Conservation (phyloP, 2,329 filamentous ascomycete genomes). For the Penicillium oxalicum region DNA sequence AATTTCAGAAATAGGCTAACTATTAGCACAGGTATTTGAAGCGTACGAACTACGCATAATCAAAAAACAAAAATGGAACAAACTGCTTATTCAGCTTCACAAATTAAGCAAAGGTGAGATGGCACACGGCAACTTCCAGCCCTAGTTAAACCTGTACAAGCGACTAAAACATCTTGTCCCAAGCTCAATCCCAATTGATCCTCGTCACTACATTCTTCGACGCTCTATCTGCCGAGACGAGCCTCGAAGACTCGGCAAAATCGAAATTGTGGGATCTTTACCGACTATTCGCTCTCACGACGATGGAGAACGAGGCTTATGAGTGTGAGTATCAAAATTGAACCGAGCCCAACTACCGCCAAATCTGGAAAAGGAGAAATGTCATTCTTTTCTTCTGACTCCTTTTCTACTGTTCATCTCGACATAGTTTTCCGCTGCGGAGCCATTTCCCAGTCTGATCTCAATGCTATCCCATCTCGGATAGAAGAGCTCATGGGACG, state of each 20-base stretch:
- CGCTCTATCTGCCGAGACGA: constrained; percentile 25
- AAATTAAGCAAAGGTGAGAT: constrained; percentile 23
- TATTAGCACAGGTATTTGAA: constrained; percentile 15
- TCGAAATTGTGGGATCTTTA: constrained; percentile 40
- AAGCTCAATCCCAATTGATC: constrained; percentile 46
- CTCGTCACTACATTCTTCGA: constrained; percentile 45
- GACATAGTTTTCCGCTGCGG: constrained; percentile 38
- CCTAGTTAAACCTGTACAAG: too few species aligned
- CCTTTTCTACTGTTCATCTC: too few species aligned
- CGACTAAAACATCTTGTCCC: background rate
- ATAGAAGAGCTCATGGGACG: constrained; percentile 45
- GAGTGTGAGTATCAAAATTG: constrained; percentile 13
- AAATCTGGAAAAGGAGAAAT: background rate
- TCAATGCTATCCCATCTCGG: constrained; percentile 37
- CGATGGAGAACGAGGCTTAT: constrained; percentile 39
- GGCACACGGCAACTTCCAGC: background rate
- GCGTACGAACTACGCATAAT: constrained; percentile 43
- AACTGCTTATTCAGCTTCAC: constrained; percentile 32
- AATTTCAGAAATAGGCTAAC: background rate
- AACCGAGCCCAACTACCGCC: background rate
- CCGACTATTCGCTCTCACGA: constrained; percentile 45
- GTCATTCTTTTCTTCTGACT: too few species aligned
- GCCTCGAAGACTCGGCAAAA: constrained; percentile 25
- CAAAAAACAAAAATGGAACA: constrained; percentile 45
- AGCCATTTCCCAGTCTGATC: constrained; percentile 37